Percentiles rank a stretch among this genome's conserved stretches.
These are phyloP conservation scores for Botrytis paeoniae DNA, from an alignment of 2,329 filamentous ascomycete genomes.

Conservation along the genomic window DNA sequence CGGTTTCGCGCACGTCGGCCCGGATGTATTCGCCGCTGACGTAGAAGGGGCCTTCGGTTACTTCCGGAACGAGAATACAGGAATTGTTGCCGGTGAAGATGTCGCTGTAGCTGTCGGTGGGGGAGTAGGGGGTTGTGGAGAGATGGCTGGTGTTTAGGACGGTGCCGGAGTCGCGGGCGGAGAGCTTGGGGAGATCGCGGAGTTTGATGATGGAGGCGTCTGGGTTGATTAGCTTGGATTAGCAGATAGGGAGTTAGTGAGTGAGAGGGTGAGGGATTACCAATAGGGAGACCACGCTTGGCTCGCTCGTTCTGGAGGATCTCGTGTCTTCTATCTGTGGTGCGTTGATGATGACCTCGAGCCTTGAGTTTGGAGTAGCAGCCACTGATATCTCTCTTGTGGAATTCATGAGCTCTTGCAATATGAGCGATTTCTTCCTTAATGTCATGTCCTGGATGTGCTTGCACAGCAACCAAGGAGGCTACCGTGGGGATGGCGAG, in stretches of 20 bases:
- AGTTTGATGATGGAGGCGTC: slow-evolving; percentile 23
- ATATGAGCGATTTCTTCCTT: slow-evolving; percentile 10
- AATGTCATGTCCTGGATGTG: slow-evolving; percentile 15
- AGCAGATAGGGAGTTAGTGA: background rate
- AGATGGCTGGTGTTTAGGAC: slow-evolving; percentile 26
- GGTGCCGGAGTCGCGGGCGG: slow-evolving; percentile 19
- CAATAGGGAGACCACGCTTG: slow-evolving; percentile 20
- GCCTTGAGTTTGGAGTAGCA: slow-evolving; percentile 36
- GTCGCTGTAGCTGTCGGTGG: slow-evolving; percentile 37
- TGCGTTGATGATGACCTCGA: slow-evolving; percentile 36
- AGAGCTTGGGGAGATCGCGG: slow-evolving; percentile 15
- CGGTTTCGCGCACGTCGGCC: slow-evolving; percentile 42
- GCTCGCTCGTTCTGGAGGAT: slow-evolving; percentile 17
- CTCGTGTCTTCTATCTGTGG: slow-evolving; percentile 19
- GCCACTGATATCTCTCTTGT: slow-evolving; percentile 18
- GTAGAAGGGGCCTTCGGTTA: slow-evolving; percentile 42
- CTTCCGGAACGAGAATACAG: slow-evolving; percentile 38
- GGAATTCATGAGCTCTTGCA: slow-evolving; percentile 4
- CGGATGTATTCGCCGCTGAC: slow-evolving; percentile 52
- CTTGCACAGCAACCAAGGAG: slow-evolving; percentile 10
- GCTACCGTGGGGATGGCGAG: slow-evolving; percentile 1
- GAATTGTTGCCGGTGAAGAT: slow-evolving; percentile 32
- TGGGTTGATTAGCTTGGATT: background rate
- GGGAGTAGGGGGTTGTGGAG: slow-evolving; percentile 35
- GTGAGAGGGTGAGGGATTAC: background rate